A percentile compares a stretch with the other conserved stretches of the same genome.
Conservation (phyloP, 2,329 filamentous ascomycete species). For the Penicillium concentricum region DNA sequence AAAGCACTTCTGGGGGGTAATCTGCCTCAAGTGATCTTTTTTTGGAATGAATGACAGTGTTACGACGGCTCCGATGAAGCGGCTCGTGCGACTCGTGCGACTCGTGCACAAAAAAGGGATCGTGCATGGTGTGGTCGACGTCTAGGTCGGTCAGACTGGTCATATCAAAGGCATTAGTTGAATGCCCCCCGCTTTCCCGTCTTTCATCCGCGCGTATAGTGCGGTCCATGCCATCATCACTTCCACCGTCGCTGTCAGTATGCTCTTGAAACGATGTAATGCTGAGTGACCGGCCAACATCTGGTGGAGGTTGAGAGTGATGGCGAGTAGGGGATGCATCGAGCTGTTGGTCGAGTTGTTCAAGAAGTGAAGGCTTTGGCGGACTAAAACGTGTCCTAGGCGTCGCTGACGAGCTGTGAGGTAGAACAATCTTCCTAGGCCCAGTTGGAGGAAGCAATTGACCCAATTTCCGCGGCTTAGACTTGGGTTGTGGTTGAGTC, state of each 20-base stretch:
- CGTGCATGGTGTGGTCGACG: conserved; percentile 30
- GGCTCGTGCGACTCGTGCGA: conserved; percentile 9
- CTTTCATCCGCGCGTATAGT: conserved; percentile 24
- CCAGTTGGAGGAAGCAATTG: conserved; percentile 26
- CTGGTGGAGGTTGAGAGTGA: conserved; percentile 30
- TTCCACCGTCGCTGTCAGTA: conserved; percentile 20
- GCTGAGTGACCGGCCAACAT: conserved; percentile 21
- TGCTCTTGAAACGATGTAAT: conserved; percentile 20
- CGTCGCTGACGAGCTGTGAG: conserved; percentile 35
- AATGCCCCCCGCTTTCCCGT: conserved; percentile 28
- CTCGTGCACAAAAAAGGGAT: conserved; percentile 30
- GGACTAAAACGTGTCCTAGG: conserved; percentile 42
- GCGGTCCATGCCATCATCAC: conserved; percentile 18
- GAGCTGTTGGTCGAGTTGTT: conserved; percentile 38
- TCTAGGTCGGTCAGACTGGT: conserved; percentile 34
- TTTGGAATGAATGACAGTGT: conserved; percentile 26
- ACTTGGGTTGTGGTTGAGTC: neutral
- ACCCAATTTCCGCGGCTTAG: conserved; percentile 22
- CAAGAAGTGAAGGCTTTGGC: conserved; percentile 40
- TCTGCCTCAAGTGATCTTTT: conserved; percentile 44
- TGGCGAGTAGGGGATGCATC: conserved; percentile 39
- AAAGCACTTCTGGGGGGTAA: conserved; percentile 48
- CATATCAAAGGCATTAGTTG: conserved; percentile 31
- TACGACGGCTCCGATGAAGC: conserved; percentile 21
- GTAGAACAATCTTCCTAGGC: conserved; percentile 33